These are phyloP conservation scores for Sugiyamaella castrensis DNA, from an alignment of 1,139 yeast genomes.

Conservation along the genomic window DNA sequence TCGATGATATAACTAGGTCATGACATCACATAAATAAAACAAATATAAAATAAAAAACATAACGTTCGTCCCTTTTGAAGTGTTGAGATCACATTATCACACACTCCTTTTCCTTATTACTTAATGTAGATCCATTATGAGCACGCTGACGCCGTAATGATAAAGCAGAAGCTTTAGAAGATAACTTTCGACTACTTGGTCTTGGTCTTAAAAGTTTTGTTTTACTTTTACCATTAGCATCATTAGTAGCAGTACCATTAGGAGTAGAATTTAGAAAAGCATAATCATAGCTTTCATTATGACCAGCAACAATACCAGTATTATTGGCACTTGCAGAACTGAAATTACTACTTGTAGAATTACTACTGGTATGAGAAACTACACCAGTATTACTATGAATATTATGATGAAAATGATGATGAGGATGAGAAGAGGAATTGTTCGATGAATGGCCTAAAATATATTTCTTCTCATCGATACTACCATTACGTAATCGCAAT, in stretches of 20 bases:
- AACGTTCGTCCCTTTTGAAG: neutral
- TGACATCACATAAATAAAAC: slow-evolving; percentile 8
- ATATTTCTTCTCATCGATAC: slow-evolving; percentile 12
- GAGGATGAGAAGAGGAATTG: slow-evolving; percentile 4
- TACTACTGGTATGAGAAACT: slow-evolving; percentile 8
- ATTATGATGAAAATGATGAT: slow-evolving; percentile 3
- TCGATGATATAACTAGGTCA: no score
- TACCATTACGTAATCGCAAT: slow-evolving; percentile 12
- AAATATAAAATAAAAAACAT: slow-evolving; percentile 1
- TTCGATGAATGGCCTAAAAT: slow-evolving; percentile 10
- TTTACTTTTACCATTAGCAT: neutral
- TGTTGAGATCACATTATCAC: slow-evolving; percentile 22
- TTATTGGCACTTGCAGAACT: neutral
- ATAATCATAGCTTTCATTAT: slow-evolving; percentile 8
- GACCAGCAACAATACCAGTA: neutral
- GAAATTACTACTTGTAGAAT: slow-evolving; percentile 8
- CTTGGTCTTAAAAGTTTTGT: slow-evolving; percentile 12
- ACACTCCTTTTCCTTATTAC: slow-evolving; percentile 23
- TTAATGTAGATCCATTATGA: slow-evolving; percentile 7
- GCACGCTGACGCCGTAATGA: slow-evolving; percentile 15
- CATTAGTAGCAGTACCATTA: neutral
- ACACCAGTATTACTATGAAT: slow-evolving; percentile 2
- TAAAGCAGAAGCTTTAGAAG: slow-evolving; percentile 13
- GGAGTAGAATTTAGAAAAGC: slow-evolving; percentile 11
- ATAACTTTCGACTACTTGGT: slow-evolving; percentile 14